Evolutionary conservation across 768 basidiomycete species (phyloP), one percentile per base, ranked within the genome.

Genomic region (Fomitopsis pulvina): DNA sequence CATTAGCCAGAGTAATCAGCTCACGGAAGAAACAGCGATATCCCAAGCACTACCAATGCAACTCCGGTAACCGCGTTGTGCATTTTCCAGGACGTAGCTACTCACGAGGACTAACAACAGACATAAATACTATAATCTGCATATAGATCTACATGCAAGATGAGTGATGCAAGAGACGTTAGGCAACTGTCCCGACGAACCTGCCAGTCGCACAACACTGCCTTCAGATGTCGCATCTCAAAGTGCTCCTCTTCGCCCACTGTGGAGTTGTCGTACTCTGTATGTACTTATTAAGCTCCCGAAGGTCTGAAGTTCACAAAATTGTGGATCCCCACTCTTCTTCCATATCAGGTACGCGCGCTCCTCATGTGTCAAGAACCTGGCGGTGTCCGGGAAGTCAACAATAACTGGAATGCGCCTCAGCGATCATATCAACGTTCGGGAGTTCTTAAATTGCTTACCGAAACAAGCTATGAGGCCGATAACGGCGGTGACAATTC

Each of bases 1-100:
- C n/a, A n/a, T n/a, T n/a, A n/a, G 43, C 24, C 40, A 7, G 25
- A 16, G 11, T 37, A 44, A 10, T 20, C n/a, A 73, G 7, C 83
- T 58, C 60, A 85, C 79, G 83, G 82, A 26, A 85, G 65, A 71
- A 87, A 87, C 21, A 85, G 66, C 0, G 84, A 83, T 41, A 85
- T 83, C 2, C 83, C 84, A 56, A 81, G 83, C 3, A 84, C 83
- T 85, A 18, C 22, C 4, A 4, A 39, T 4, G 28, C 30, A 30
- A 11, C 30, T 18, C 9, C 12, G n/a, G 37, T 29, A 26, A 3
- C 7, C 5, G 34, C 34, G 18, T 6, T 7, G 4, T 37, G 34
- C 34, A 37, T 6, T 7, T 4, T 37, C 18, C 5, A 14, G 29
- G 14, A 30, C 5, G 34, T 29, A 24, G 29, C 2, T 8, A 73